These are phyloP conservation scores for Hypoxylon trugodes DNA, from an alignment of 495 filamentous ascomycete genomes.

Conservation along the genomic window DNA sequence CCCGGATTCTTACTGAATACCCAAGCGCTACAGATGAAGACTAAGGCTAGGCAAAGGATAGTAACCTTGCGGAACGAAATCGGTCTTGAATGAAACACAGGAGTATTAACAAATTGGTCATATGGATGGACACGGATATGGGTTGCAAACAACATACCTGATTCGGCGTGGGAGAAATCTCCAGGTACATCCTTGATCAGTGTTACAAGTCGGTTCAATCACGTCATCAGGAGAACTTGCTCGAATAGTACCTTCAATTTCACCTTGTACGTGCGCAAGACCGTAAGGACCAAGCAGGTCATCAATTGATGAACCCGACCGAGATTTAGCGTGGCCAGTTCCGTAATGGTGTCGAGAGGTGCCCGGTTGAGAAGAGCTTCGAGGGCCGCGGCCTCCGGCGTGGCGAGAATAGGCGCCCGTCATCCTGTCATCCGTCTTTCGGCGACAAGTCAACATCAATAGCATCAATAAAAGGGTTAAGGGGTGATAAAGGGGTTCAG, in stretches of 20 bases:
- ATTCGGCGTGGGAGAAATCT: slow-evolving; percentile 14
- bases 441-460: neutral
- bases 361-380: slow-evolving; percentile 9
- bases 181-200: slow-evolving; percentile 6
- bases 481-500: neutral
- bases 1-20: slow-evolving; percentile 18
- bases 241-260: slow-evolving; percentile 3
- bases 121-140: neutral
- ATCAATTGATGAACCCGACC: slow-evolving; percentile 33
- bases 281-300: slow-evolving; percentile 9
- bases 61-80: slow-evolving; percentile 33
- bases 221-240: neutral
- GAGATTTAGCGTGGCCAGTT: slow-evolving; percentile 23
- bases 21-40: slow-evolving; percentile 30
- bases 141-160: slow-evolving; percentile 30
- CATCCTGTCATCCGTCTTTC: slow-evolving; percentile 19
- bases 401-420: slow-evolving; percentile 32
- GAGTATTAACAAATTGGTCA: slow-evolving; percentile 38
- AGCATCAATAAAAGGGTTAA: neutral
- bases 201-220: slow-evolving; percentile 9
- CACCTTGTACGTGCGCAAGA: slow-evolving; percentile 2
- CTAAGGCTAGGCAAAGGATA: slow-evolving; percentile 19
- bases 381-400: slow-evolving; percentile 10
- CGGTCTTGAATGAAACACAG: slow-evolving; percentile 21
- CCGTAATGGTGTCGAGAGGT: no score